phyloP scores from a whole-genome alignment of 345 rosid species.

The Eucalyptus rudis region DNA sequence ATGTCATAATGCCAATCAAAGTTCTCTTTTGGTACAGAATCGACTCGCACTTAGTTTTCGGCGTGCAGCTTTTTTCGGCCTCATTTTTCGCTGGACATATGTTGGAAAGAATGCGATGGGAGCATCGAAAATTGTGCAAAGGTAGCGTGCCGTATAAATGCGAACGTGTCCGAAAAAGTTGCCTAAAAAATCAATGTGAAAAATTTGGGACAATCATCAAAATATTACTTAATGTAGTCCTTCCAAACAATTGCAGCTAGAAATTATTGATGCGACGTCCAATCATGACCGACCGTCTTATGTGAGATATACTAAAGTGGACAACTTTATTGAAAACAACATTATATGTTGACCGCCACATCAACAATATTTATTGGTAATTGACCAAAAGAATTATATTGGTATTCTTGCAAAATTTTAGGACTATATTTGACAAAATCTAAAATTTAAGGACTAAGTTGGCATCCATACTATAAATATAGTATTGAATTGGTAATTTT shows the following conservation, averaged over 20 bases:
- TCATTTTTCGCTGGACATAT: not conserved
- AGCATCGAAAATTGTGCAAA: not conserved
- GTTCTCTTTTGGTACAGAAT: not conserved
- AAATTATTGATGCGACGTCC: accelerated
- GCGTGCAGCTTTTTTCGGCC: not conserved
- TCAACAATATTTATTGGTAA: not conserved
- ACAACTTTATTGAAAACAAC: not conserved
- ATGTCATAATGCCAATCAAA: not conserved
- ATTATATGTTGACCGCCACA: not conserved
- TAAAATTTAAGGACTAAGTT: not conserved
- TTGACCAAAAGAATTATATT: not conserved
- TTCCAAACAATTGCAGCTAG: accelerated
- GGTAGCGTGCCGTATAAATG: not conserved
- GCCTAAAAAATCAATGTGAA: not conserved
- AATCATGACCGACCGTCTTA: accelerated
- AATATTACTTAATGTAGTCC: not conserved
- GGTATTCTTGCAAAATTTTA: not conserved
- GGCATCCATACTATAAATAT: not conserved
- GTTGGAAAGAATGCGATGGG: not conserved
- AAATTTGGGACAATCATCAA: not conserved
- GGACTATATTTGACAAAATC: not conserved
- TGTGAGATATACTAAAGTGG: accelerated
- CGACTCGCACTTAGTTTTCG: not conserved
- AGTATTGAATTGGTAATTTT: not conserved
- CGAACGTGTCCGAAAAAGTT: not conserved